Conservation (phyloP, 2,329 filamentous ascomycete species). For the Plectosphaerella sp. region DNA sequence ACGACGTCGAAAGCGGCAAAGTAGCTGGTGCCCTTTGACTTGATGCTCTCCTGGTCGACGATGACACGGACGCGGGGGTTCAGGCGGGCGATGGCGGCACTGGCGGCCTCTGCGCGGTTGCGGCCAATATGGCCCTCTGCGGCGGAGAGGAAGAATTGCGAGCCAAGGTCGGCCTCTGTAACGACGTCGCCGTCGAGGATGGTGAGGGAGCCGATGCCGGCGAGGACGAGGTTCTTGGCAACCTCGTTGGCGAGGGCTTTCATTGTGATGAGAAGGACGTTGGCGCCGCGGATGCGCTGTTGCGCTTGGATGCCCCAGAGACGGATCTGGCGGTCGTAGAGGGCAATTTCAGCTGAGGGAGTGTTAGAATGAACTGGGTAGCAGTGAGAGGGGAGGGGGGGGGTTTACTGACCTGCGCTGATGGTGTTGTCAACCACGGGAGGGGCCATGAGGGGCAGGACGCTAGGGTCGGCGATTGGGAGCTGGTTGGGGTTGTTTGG, state of each 20-base stretch:
- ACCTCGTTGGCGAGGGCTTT: conserved; percentile 89
- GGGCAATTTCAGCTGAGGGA: conserved; percentile 78
- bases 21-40: conserved; percentile 65
- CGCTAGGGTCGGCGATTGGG: conserved; percentile 7
- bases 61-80: conserved; percentile 83
- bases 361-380: conserved; percentile 2
- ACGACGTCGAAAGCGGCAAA: conserved; percentile 78
- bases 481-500: conserved; percentile 4
- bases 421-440: conserved; percentile 15
- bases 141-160: conserved; percentile 73
- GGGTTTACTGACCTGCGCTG: conserved; percentile 19
- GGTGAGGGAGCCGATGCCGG: conserved; percentile 86
- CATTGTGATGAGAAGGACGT: conserved; percentile 84
- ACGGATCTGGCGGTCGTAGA: conserved; percentile 95
- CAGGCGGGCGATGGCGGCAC: conserved; percentile 72
- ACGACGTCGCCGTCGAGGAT: conserved; percentile 76
- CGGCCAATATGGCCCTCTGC: conserved; percentile 66
- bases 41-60: conserved; percentile 64
- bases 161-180: conserved; percentile 73
- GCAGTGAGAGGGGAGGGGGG: not conserved
- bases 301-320: conserved; percentile 97
- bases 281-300: conserved; percentile 83
- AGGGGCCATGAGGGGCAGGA: conserved; percentile 3
- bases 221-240: conserved; percentile 89
- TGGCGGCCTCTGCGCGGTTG: conserved; percentile 80